Evolutionary conservation across 2,329 filamentous ascomycete genomes (phyloP), one percentile per base, ranked within the genome.

Genomic region (Cordyceps cicadae): DNA sequence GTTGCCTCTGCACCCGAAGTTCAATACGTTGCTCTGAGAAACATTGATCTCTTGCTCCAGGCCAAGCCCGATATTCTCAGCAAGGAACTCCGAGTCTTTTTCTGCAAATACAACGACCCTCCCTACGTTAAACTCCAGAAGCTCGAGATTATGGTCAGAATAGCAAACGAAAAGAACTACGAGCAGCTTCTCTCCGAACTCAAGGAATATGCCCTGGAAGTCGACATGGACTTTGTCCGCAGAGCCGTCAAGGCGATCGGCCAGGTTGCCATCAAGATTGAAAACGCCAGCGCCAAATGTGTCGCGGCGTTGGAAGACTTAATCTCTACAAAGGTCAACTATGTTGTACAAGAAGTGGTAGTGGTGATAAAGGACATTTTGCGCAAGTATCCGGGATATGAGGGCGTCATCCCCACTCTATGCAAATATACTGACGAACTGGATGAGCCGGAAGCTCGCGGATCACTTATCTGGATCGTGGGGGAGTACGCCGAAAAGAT

Each of bases 341-440:
- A 99, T 70, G 94, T 99, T 54, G 94, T 99, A 12, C 94, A 99
- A 74, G 94, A 99, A 76, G 93, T 94, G 0, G 87, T 97, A 64
- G 91, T 99, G n/a, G 94, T 99, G 53, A 96, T 97, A 79, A 97
- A 96, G 77, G 94, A 99, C 66, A 97, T 99, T 63, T 88, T 99
- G 77, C 85, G 94, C 66, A 96, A 96, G 75, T 99, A 99, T 68
- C 92, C 93, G 9, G 94, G 94, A 21, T 99, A 97, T 69, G 94
- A 99, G 76, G 94, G 92, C 32, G 96, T 99, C 66, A 99, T 99
- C 67, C 93, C 93, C 3, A 96, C 92, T 0, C 81, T 99, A 15
- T 99, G 95, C 78, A 86, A 97, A 73, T 91, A 96, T 70, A 97
- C 99, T 63, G 94, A 99, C 68, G 94, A 99, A 67, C 75, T 99